A percentile compares a stretch with the other conserved stretches of the same genome.
Conservation (phyloP, 768 basidiomycete species). For the Termitomyces sp. region DNA sequence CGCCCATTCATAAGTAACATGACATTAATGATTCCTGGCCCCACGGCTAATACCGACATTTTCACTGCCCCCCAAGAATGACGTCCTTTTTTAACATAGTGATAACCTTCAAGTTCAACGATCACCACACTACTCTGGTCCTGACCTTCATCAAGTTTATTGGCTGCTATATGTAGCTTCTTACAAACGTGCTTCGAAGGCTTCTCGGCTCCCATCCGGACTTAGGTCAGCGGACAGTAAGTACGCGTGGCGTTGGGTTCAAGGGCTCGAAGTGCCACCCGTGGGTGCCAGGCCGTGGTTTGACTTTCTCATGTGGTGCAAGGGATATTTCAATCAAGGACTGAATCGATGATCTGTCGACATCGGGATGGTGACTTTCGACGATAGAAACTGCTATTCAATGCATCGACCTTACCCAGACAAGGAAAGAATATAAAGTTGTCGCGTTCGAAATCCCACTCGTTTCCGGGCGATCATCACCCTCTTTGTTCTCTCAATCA, state of each 20-base stretch:
- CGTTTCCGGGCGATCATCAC: too few species aligned
- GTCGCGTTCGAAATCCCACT: background rate
- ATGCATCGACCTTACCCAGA: background rate
- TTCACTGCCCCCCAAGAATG: background rate
- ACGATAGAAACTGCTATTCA: background rate
- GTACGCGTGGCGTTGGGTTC: background rate
- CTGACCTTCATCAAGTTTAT: background rate
- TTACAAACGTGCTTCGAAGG: background rate
- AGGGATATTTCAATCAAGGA: background rate
- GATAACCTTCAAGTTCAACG: background rate
- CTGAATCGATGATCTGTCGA: background rate
- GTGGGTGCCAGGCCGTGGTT: background rate
- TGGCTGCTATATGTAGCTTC: background rate
- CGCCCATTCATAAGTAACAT: background rate
- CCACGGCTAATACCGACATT: background rate
- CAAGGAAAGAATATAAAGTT: background rate
- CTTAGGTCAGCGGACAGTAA: too few species aligned
- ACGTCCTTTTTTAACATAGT: background rate
- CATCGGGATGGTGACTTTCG: background rate
- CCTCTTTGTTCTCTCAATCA: too few species aligned
- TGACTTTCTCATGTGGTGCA: background rate
- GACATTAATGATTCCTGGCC: background rate
- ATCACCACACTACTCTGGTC: background rate
- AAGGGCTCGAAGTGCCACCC: background rate
- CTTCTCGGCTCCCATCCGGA: background rate